Evolutionary conservation across 176 grass and related monocot species (phyloP).

Genomic region (Triticum urartu): DNA sequence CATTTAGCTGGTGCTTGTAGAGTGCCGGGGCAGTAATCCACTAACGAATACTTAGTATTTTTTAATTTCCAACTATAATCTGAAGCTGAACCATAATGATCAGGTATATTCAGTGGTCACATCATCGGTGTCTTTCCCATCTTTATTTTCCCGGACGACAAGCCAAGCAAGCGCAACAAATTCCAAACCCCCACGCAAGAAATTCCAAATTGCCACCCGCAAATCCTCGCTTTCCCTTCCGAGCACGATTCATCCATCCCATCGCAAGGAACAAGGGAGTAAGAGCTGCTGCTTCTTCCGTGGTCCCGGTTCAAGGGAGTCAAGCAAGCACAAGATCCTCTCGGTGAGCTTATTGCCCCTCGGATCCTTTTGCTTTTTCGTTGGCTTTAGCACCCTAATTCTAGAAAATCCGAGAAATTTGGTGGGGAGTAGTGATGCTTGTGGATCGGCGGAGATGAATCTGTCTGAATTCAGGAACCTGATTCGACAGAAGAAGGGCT

Average conservation of each 20-base stretch:
- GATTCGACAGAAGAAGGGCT: neutral
- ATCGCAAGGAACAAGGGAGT: neutral
- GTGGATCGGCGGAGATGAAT: neutral
- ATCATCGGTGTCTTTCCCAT: neutral
- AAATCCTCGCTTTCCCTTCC: neutral
- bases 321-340: neutral
- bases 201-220: neutral
- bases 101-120: neutral
- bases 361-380: neutral
- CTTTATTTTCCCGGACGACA: conserved; percentile 3
- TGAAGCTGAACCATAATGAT: neutral
- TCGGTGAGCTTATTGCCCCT: neutral
- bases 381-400: neutral
- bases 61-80: too few relatives aligned
- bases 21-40: neutral
- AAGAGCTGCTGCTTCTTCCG: neutral
- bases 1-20: neutral
- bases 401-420: neutral
- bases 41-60: too few relatives aligned
- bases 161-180: neutral
- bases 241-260: neutral
- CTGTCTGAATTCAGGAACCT: neutral
- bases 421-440: neutral
- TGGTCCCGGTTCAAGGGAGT: neutral
- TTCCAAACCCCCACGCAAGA: neutral